Evolutionary conservation across 768 basidiomycete genomes (phyloP).

Genomic region (Leccinellum luteum): DNA sequence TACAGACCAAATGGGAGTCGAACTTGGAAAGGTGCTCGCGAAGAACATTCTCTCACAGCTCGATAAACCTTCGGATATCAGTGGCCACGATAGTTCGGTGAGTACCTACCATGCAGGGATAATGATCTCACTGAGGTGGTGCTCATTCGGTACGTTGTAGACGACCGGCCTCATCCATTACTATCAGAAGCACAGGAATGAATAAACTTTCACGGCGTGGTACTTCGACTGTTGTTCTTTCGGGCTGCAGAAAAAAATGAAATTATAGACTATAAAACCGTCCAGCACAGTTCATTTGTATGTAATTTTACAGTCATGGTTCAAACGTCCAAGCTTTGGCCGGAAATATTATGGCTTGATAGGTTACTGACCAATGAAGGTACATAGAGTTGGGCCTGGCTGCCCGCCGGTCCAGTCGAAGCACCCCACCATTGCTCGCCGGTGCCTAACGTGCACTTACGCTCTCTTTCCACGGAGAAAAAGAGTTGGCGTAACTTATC

Average conservation of each 20-base stretch:
- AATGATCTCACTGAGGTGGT: background rate
- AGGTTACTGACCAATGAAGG: background rate
- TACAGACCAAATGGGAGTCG: slow-evolving; percentile 98
- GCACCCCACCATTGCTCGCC: background rate
- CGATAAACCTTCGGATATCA: slow-evolving; percentile 71
- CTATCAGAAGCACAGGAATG: slow-evolving; percentile 87
- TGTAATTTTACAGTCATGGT: slow-evolving; percentile 13
- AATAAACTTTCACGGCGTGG: slow-evolving; percentile 38
- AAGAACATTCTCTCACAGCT: slow-evolving; percentile 94
- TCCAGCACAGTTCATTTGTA: background rate
- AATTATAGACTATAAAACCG: slow-evolving; percentile 2
- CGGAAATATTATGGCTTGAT: too few relatives aligned
- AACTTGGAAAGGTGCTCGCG: slow-evolving; percentile 95
- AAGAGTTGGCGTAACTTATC: too few relatives aligned
- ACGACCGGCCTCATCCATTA: slow-evolving; percentile 97
- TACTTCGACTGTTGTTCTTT: background rate
- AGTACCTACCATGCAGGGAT: slow-evolving; percentile 13
- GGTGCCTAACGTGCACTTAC: too few relatives aligned
- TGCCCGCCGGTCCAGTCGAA: background rate
- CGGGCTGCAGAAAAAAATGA: background rate
- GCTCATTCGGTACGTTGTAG: slow-evolving; percentile 36
- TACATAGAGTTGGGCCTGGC: background rate
- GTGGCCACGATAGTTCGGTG: slow-evolving; percentile 85
- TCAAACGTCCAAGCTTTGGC: background rate
- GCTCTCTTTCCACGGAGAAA: too few relatives aligned